Evolutionary conservation across 108 stramenopile genomes (phyloP), one percentile per base, ranked within the genome.

Genomic region (Cyclostephanos tholiformis): DNA sequence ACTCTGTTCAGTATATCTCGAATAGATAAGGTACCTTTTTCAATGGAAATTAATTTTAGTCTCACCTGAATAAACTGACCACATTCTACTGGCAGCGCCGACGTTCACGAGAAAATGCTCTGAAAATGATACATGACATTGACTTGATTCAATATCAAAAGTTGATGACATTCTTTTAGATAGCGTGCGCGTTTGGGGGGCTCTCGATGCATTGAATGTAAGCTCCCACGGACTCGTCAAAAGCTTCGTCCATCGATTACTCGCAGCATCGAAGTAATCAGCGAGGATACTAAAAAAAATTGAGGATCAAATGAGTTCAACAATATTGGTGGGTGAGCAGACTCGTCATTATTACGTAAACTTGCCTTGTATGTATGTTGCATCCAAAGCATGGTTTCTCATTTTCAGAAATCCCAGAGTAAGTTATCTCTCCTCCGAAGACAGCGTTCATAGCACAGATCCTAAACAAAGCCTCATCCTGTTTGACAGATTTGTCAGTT

Each of bases 61-160:
- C 72, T 65, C 51, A 73, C 82, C 72, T 23, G 87, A 90, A 64
- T 90, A 93, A 14, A 89, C 86, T 9, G 85, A 83, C 91, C 94
- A 95, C 90, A 91, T 93, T 12, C 85, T 68, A 53, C 77, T 85
- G 10, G 91, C 89, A 64, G 88, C 86, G 27, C 86, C 87, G 56
- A 95, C 80, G 26, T 85, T 89, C 25, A 90, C 80, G 16, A 95
- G 74, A 65, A 95, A 95, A 57, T 91, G 90, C 63, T 95, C 91
- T 39, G 91, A 91, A 56, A 93, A 91, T 22, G 89, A 89, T 6
- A 95, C 55, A 43, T 77, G 70, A 61, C 91, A 95, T 12, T 88
- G 86, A 35, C 89, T 84, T 14, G 84, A 85, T 49, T 95, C 94
- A 23, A 95, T 67, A 67, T 95, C 90, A 63, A 95, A 65, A 5